Conservation (phyloP, 2,329 filamentous ascomycete genomes). For the Ceratocystis lukuohia region DNA sequence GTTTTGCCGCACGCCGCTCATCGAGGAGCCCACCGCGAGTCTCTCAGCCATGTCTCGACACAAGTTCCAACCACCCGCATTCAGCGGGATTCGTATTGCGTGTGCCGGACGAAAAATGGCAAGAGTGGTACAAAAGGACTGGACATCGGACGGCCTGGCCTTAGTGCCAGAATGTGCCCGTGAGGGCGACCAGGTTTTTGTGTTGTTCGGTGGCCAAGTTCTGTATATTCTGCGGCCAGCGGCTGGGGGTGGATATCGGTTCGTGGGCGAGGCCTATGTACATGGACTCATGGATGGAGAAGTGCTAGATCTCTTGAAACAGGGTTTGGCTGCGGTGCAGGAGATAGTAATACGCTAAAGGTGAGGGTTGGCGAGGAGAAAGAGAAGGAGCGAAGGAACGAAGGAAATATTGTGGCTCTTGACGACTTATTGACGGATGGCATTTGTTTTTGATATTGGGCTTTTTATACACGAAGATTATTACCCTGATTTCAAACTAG, state of each 20-base stretch:
- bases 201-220: constrained; percentile 22
- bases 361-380: not conserved
- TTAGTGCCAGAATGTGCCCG: constrained; percentile 19
- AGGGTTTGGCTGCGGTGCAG: constrained; percentile 18
- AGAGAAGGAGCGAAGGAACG: not conserved
- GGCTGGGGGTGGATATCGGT: constrained; percentile 20
- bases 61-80: constrained; percentile 10
- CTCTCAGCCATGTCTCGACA: not conserved
- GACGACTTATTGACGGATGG: not conserved
- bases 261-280: constrained; percentile 24
- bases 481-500: not conserved
- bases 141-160: constrained; percentile 19
- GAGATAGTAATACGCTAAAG: constrained; percentile 19
- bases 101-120: constrained; percentile 19
- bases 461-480: not conserved
- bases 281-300: constrained; percentile 24
- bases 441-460: not conserved
- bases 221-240: constrained; percentile 21
- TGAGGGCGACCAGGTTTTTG: constrained; percentile 21
- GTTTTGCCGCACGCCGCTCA: constrained; percentile 15
- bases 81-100: constrained; percentile 18
- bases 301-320: constrained; percentile 20
- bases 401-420: not conserved
- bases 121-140: constrained; percentile 20
- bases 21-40: constrained; percentile 1